These are phyloP conservation scores for Neospermospora avenae DNA, from an alignment of 2,329 filamentous ascomycete genomes.

Conservation along the genomic window DNA sequence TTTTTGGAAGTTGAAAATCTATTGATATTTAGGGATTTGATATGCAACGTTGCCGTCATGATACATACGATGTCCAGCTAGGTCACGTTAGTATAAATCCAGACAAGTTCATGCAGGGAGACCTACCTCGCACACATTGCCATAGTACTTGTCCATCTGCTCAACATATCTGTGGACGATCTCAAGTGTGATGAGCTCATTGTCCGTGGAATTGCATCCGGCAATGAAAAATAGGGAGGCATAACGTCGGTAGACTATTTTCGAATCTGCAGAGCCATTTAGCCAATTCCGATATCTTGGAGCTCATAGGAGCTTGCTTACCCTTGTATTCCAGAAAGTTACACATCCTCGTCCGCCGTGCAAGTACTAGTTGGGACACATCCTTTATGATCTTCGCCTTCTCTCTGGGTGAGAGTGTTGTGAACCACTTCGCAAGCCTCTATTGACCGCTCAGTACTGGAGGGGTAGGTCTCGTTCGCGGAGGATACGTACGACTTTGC, in stretches of 20 bases:
- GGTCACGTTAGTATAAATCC: conserved; percentile 11
- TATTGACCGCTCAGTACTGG: conserved; percentile 41
- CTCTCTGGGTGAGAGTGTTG: conserved; percentile 92
- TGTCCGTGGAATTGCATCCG: conserved; percentile 94
- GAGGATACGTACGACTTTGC: conserved; percentile 82
- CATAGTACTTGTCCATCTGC: conserved; percentile 99
- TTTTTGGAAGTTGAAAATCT: conserved; percentile 99
- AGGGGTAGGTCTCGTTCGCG: not conserved
- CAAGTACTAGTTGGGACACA: conserved; percentile 95
- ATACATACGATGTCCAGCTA: conserved; percentile 30
- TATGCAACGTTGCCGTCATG: not conserved
- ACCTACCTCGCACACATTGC: conserved; percentile 92
- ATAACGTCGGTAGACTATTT: conserved; percentile 98
- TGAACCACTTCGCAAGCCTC: conserved; percentile 99
- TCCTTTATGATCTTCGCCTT: conserved; percentile 99
- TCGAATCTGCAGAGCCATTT: conserved; percentile 67
- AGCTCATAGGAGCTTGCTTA: conserved; percentile 37
- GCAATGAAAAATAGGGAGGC: conserved; percentile 99
- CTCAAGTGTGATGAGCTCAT: conserved; percentile 96
- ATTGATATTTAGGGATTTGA: not conserved
- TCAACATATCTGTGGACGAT: conserved; percentile 99
- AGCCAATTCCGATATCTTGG: not conserved
- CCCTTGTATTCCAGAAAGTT: conserved; percentile 99
- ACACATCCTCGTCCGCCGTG: conserved; percentile 96
- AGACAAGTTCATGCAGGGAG: not conserved